Conservation (phyloP, 2,329 filamentous ascomycete genomes). For the Blastomyces emzantsi region DNA sequence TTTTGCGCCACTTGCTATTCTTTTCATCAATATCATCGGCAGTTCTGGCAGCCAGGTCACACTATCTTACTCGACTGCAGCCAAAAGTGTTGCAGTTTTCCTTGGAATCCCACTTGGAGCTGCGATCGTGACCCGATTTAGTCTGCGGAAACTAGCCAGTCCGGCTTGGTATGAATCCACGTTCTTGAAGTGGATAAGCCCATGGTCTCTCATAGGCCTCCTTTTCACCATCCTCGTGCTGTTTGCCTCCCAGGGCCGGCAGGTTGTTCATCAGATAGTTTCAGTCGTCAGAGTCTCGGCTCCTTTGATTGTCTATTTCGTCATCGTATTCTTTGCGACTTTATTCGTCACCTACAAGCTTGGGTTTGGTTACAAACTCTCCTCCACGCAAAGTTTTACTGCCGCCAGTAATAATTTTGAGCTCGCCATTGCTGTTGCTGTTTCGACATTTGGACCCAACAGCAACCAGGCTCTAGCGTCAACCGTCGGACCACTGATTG, state of each 20-base stretch:
- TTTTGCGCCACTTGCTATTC: constrained; percentile 58
- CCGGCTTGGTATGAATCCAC: constrained; percentile 55
- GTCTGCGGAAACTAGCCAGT: constrained; percentile 47
- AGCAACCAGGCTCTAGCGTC: constrained; percentile 74
- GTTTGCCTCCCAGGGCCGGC: constrained; percentile 69
- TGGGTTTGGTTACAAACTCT: constrained; percentile 65
- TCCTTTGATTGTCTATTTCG: constrained; percentile 73
- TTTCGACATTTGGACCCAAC: constrained; percentile 67
- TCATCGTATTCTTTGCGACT: constrained; percentile 62
- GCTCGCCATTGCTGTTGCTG: constrained; percentile 77
- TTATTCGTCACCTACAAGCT: constrained; percentile 52
- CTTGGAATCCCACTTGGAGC: constrained; percentile 74
- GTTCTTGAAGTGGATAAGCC: constrained; percentile 62
- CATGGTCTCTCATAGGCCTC: constrained; percentile 71
- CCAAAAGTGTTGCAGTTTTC: constrained; percentile 74
- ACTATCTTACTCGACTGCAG: constrained; percentile 57
- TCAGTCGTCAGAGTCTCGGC: constrained; percentile 73
- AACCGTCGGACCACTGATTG: constrained; percentile 76
- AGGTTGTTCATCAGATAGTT: constrained; percentile 73
- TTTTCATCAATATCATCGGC: constrained; percentile 63
- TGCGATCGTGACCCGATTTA: constrained; percentile 65
- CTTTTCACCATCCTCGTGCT: constrained; percentile 81
- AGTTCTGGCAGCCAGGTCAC: constrained; percentile 34
- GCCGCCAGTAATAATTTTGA: constrained; percentile 93
- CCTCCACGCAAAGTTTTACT: constrained; percentile 73